These are phyloP conservation scores for Gracilaria vermiculophylla DNA, from an alignment of 23 red algal species.

Conservation along the genomic window DNA sequence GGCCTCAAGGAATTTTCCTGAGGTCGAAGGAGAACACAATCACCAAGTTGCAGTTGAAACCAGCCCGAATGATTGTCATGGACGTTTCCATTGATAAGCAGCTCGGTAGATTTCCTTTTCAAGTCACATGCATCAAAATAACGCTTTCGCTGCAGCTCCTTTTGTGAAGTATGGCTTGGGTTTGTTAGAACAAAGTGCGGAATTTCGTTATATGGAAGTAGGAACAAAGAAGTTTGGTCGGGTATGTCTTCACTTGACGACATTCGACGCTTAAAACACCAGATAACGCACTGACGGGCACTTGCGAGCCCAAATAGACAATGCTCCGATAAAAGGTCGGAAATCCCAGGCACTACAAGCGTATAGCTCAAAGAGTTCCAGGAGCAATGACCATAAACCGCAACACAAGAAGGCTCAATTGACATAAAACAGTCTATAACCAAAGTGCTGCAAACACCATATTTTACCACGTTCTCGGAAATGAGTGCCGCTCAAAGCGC, in stretches of 20 bases:
- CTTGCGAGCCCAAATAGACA: too few relatives aligned
- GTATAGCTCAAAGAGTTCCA: too few relatives aligned
- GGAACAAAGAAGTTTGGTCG: slow-evolving; percentile 34
- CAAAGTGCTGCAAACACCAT: not conserved
- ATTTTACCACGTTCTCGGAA: not conserved
- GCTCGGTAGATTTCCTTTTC: not conserved
- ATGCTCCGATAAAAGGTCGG: too few relatives aligned
- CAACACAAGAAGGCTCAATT: too few relatives aligned
- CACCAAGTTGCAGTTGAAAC: slow-evolving; percentile 31
- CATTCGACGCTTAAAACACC: not conserved
- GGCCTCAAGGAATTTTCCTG: slow-evolving; percentile 44
- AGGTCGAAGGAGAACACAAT: slow-evolving; percentile 55
- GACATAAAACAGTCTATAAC: too few relatives aligned
- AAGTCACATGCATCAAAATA: slow-evolving; percentile 24
- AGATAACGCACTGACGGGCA: not conserved
- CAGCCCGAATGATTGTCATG: not conserved
- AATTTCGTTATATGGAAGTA: slow-evolving; percentile 10
- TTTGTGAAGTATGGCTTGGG: not conserved
- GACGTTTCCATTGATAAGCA: slow-evolving; percentile 2
- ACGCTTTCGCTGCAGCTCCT: not conserved
- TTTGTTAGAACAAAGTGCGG: not conserved
- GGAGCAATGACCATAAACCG: too few relatives aligned
- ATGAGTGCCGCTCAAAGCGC: too few relatives aligned
- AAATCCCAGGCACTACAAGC: too few relatives aligned
- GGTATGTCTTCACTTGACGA: not conserved